Conservation (phyloP, 495 filamentous ascomycete species). For the Penicillium paradoxum region DNA sequence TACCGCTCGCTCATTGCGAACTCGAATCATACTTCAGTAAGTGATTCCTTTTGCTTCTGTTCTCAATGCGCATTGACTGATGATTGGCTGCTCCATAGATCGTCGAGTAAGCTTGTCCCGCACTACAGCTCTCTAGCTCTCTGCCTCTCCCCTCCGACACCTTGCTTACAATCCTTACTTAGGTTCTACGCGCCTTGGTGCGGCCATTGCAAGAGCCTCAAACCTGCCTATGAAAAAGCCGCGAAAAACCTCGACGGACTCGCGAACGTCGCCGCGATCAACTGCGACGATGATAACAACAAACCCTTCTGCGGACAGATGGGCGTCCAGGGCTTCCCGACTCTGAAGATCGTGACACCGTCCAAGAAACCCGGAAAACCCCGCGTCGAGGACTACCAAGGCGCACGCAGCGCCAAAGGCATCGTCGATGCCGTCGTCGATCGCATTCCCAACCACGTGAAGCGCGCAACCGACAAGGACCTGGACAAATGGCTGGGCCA, state of each 20-base stretch:
- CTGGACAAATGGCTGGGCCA: conserved; percentile 70
- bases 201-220: conserved; percentile 92
- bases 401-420: conserved; percentile 69
- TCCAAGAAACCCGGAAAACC: conserved; percentile 79
- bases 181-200: conserved; percentile 97
- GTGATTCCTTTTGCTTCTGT: conserved; percentile 14
- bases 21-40: conserved; percentile 87
- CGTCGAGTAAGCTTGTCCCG: conserved; percentile 54
- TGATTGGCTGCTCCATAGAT: conserved; percentile 44
- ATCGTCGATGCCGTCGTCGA: conserved; percentile 84
- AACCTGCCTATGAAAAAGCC: conserved; percentile 92
- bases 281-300: conserved; percentile 94
- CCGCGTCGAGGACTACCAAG: conserved; percentile 88
- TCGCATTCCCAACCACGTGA: conserved; percentile 89
- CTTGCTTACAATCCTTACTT: conserved; percentile 13
- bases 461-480: conserved; percentile 71
- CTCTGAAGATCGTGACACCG: conserved; percentile 88
- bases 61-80: conserved; percentile 2
- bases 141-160: conserved; percentile 11
- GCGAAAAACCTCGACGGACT: conserved; percentile 83
- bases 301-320: conserved; percentile 82
- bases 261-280: conserved; percentile 88
- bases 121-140: conserved; percentile 3
- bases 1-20: conserved; percentile 82
- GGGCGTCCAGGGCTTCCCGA: conserved; percentile 94